Evolutionary conservation across 2,329 filamentous ascomycete species (phyloP).

Genomic region (Periglandula ipomoeae): DNA sequence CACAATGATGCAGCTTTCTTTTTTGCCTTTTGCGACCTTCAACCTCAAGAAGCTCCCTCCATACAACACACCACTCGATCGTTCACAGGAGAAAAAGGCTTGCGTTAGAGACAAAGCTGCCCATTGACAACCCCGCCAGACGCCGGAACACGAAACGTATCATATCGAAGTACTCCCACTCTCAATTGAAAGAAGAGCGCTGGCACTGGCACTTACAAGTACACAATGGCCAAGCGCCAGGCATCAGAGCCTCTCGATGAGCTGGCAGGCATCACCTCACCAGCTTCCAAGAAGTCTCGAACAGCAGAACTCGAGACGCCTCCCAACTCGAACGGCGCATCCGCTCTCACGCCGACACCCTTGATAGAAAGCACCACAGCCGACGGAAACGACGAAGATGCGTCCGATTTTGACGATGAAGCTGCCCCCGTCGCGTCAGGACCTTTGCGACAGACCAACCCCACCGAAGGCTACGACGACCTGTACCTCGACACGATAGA

Average conservation of each 20-base stretch:
- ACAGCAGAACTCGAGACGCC: constrained; percentile 36
- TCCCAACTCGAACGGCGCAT: constrained; percentile 22
- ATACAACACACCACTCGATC: background rate
- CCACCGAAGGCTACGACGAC: constrained; percentile 83
- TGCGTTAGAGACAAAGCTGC: background rate
- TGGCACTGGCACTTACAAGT: too few relatives aligned
- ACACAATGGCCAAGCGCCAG: constrained; percentile 48
- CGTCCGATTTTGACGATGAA: constrained; percentile 31
- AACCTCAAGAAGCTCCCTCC: background rate
- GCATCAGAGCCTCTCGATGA: constrained; percentile 54
- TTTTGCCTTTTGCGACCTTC: constrained; percentile 4
- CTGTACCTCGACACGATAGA: constrained; percentile 97
- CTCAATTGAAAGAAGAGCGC: too few relatives aligned
- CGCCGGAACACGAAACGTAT: background rate
- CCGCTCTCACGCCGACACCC: constrained; percentile 16
- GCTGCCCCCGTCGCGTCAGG: constrained; percentile 29
- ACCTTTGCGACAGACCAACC: constrained; percentile 63
- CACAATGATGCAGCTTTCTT: constrained; percentile 9
- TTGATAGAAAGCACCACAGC: constrained; percentile 10
- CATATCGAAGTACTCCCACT: too few relatives aligned
- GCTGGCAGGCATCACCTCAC: constrained; percentile 43
- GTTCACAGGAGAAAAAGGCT: background rate
- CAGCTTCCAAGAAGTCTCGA: constrained; percentile 50
- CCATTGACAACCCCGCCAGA: background rate
- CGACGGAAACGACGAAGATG: constrained; percentile 19